phyloP scores from a whole-genome alignment of 2,329 filamentous ascomycete genomes.

The Calonectria hawksworthii region DNA sequence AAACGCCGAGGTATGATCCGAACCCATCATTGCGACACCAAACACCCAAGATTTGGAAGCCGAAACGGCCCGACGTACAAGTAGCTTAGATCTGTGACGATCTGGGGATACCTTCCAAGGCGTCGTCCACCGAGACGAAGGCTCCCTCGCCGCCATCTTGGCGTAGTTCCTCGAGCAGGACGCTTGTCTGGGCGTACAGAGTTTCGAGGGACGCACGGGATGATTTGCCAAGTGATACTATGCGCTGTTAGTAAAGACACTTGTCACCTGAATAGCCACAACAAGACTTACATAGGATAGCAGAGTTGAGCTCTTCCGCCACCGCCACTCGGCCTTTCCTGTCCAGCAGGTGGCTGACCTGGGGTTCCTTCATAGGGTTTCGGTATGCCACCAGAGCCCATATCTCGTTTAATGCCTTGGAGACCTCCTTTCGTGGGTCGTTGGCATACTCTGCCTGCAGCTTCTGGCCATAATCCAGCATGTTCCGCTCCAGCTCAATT shows the following conservation, averaged over 20 bases:
- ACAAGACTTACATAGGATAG: constrained; percentile 81
- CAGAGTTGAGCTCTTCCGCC: constrained; percentile 94
- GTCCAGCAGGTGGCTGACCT: constrained; percentile 84
- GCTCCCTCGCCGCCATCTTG: constrained; percentile 85
- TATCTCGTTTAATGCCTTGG: constrained; percentile 83
- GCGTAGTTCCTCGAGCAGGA: constrained; percentile 85
- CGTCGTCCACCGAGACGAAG: constrained; percentile 76
- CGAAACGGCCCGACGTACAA: constrained; percentile 2
- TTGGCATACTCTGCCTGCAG: constrained; percentile 83
- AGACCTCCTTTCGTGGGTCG: constrained; percentile 78
- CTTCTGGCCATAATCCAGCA: constrained; percentile 83
- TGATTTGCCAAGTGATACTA: constrained; percentile 92
- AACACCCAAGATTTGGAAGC: constrained; percentile 23
- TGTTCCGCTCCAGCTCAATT: constrained; percentile 72
- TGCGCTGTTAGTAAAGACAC: constrained; percentile 33
- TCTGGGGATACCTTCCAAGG: constrained; percentile 63
- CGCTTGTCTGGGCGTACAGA: constrained; percentile 87
- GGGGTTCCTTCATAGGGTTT: constrained; percentile 81
- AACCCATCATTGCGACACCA: constrained; percentile 34
- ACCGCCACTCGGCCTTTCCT: constrained; percentile 80
- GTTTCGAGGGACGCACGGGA: constrained; percentile 88
- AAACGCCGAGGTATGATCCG: constrained; percentile 42
- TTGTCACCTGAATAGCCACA: not conserved
- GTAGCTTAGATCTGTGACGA: constrained; percentile 49
- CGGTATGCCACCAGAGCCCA: constrained; percentile 90